Base-by-base conservation (phyloP, 305 asterid species). In the Coffea humblotiana region DNA sequence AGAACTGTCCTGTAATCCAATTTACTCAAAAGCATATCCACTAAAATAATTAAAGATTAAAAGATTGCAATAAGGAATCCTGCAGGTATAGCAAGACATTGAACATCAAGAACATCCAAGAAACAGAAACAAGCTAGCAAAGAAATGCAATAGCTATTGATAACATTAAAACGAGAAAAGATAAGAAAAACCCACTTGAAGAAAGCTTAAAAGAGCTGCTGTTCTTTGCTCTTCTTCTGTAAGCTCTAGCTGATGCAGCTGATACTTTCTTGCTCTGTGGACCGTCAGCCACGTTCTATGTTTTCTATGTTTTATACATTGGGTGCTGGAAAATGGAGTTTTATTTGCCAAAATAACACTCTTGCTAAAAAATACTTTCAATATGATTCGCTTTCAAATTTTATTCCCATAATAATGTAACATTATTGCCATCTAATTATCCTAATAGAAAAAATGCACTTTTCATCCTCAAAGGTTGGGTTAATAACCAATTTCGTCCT, bases 191-290 rank as follows among this genome's bases (percentile, higher is more conserved):
- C 88, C 56, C 23, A 88, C 91, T 85, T 79, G 89, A 80, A 71
- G 87, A 71, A 13, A 81, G 76, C 67, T 16, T 64, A 73, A 74
- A 76, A 49, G 81, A 76, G 69, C 75, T 69, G 29, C 45, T 74
- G 15, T 75, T 78, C 25, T 77, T 80, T 85, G 85, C 65, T 72
- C 83, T 84, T 82, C 89, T 82, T 25, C 87, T 87, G 82, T 84
- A 85, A 83, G 83, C 78, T 78, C 90, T 78, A 71, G 89, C 87
- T 77, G 93, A 85, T 3, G 90, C 84, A 81, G 89, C 90, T 32
- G 88, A 86, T 79, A 85, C 73, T 75, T 78, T 86, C 78, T 78
- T 84, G 35, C 52, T 37, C 29, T 21, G 25, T 35, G 25, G 52
- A 66, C 54, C 37, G 23, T 58, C 21, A 43, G 65, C 72, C 76